Base-by-base conservation (phyloP, 2,329 filamentous ascomycete genomes). In the Aspergillus melleus region DNA sequence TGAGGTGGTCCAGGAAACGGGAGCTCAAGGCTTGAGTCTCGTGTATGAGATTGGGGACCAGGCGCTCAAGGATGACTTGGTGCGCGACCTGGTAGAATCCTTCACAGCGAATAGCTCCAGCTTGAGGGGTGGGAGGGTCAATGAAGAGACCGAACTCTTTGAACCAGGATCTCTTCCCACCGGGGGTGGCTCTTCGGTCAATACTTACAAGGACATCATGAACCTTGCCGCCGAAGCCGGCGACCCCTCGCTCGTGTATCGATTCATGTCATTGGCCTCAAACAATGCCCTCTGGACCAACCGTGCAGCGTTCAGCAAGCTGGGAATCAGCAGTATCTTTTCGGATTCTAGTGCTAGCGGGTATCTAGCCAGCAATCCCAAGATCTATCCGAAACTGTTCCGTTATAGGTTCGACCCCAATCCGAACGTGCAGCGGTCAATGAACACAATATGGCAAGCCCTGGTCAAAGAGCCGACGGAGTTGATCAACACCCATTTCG, bases 231-330 rank as follows among this genome's bases (percentile, higher is more conserved):
- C 94, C 49, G 95, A 99, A 77, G 93, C 97, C 36, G 95, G 95
- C 11, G 94, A 99, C 70, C 94, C 95, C 60, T 93, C 90, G 67
- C 81, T 99, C n/a, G 91, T 98, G 1, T 99, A 99, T 80, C 92
- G 93, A 62, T 98, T 99, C 78, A 99, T 99, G 95, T 94, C 93
- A 0, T 83, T 99, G 66, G 95, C 95, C 2, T 92, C 92, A 1
- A 96, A 97, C 70, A 96, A 96, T 52, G 92, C 93, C 0, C 96
- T 96, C 16, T 99, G 95, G 95, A 94, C 92, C 1, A 96, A 92
- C n/a, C 87, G 95, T 54, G 96, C 95, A 1, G 95, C 95, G 0
- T 98, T 99, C 76, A 95, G 95, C 2, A 86, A 92, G 11, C 97
- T 98, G 66, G 95, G 95, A 0, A 83, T 99, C 53, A 96, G 92